Evolutionary conservation across 352 stramenopile genomes (phyloP), one percentile per base, ranked within the genome.

Genomic region (Pythium insidiosum): DNA sequence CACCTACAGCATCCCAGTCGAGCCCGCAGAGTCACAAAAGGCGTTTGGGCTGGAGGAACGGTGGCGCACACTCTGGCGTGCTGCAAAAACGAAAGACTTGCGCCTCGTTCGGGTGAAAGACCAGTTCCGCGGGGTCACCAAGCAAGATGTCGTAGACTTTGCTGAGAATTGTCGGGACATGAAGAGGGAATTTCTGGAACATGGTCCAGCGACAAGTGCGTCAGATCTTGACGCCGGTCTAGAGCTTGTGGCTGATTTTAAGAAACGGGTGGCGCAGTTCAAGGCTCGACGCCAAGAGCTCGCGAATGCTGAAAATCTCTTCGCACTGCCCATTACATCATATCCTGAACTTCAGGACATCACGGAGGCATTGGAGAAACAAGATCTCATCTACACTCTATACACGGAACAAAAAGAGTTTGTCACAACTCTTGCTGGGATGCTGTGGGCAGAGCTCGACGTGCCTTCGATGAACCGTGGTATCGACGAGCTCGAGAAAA

Each of bases 321-420:
- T 98, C 60, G 84, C 79, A 6, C 47, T 98, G 9, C 50, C 88
- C 1, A 92, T 96, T 10, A 95, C 88, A 16, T 84, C 84, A 28
- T 97, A 97, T 38, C 81, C 87, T 0, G 88, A 94, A 37, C 68
- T 97, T 0, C 81, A 94, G 45, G 69, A 95, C 25, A 78, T 97
- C 13, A 59, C 75, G 3, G 73, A 80, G 21, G 84, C 84, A 10
- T 46, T 97, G 10, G 85, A 95, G 38, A 89, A 95, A 47, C 76
- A 98, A 39, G 68, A 75, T 9, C 57, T 70, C 15, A 88, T 98
- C 19, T 98, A 97, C 51, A 60, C 76, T 11, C 51, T 98, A 3
- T 98, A 97, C 54, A 80, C 68, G 0, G 85, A 98, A 44, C 75
- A 97, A 39, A 97, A 97, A 41, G 84, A 97, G 18, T 98, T 98